phyloP scores from a whole-genome alignment of 345 rosid species.

The Microcos paniculata region DNA sequence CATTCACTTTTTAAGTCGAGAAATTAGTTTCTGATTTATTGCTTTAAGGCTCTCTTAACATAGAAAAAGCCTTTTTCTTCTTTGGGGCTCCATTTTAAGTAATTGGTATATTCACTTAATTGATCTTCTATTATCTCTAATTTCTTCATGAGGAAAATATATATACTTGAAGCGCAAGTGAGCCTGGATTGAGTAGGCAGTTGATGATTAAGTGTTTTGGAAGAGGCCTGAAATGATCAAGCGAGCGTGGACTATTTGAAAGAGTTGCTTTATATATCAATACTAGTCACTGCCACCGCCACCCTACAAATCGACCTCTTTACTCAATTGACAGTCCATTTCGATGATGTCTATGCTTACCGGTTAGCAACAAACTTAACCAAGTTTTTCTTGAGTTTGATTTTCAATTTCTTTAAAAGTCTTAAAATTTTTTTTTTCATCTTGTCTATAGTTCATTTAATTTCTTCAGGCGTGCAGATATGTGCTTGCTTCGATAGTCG shows the following conservation, averaged over 20 bases:
- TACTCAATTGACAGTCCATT: slow-evolving; percentile 12
- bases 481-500: slow-evolving; percentile 27
- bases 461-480: slow-evolving; percentile 34
- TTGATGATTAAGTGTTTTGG: too few species aligned
- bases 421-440: too few species aligned
- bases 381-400: too few species aligned
- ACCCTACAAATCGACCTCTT: slow-evolving; percentile 14
- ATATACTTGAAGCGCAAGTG: too few species aligned
- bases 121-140: slow-evolving; percentile 13
- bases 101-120: not conserved
- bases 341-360: slow-evolving; percentile 36
- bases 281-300: slow-evolving; percentile 33
- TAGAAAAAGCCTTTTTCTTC: too few species aligned
- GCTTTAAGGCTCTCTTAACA: slow-evolving; percentile 14
- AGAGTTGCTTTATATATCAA: too few species aligned
- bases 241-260: too few species aligned
- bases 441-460: too few species aligned
- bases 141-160: too few species aligned
- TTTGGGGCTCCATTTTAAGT: not conserved
- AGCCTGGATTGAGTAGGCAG: too few species aligned
- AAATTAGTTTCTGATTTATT: slow-evolving; percentile 62
- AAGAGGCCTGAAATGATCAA: too few species aligned
- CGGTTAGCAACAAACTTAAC: slow-evolving; percentile 29
- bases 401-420: too few species aligned
- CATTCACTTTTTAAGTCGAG: slow-evolving; percentile 62